These are phyloP conservation scores for Danielia oregonensis DNA, from an alignment of 805 yeast genomes.

Conservation along the genomic window DNA sequence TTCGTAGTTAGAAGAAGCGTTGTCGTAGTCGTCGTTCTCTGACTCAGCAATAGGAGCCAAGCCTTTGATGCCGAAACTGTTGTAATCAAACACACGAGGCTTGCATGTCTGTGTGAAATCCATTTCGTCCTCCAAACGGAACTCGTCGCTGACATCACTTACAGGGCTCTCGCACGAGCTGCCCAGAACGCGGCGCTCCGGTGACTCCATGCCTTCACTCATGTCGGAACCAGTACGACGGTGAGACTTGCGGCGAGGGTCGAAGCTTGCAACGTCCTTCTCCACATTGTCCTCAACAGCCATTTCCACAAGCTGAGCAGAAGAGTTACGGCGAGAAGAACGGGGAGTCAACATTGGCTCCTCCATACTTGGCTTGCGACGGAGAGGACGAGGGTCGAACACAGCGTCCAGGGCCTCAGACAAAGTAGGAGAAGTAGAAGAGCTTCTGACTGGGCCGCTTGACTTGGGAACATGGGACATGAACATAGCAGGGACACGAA, in stretches of 20 bases:
- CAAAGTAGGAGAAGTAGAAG: neutral
- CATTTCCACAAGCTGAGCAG: constrained; percentile 6
- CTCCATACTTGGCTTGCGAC: constrained; percentile 2
- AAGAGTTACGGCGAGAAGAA: constrained; percentile 21
- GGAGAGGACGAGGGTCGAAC: constrained; percentile 17
- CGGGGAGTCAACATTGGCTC: constrained; percentile 25
- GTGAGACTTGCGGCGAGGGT: constrained; percentile 17
- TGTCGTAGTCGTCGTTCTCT: constrained; percentile 22
- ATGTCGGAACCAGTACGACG: constrained; percentile 15
- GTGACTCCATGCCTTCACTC: constrained; percentile 4
- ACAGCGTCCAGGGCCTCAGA: neutral
- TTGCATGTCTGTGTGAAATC: constrained; percentile 7
- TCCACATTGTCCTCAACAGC: constrained; percentile 5
- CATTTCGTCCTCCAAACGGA: constrained; percentile 9
- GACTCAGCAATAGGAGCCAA: constrained; percentile 39
- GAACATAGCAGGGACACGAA: constrained; percentile 4
- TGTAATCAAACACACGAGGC: constrained; percentile 20
- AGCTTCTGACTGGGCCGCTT: neutral
- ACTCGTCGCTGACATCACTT: constrained; percentile 7
- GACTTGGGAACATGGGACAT: constrained; percentile 1
- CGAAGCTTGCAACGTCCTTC: constrained; percentile 3
- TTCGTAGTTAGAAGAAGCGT: constrained; percentile 28
- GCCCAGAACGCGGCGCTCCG: constrained; percentile 2
- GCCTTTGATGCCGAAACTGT: constrained; percentile 24
- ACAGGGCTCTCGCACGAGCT: constrained; percentile 9